Percentiles rank a stretch among this genome's conserved stretches.
phyloP scores from a whole-genome alignment of 306 rosid genomes.

The Dryas alaskensis region DNA sequence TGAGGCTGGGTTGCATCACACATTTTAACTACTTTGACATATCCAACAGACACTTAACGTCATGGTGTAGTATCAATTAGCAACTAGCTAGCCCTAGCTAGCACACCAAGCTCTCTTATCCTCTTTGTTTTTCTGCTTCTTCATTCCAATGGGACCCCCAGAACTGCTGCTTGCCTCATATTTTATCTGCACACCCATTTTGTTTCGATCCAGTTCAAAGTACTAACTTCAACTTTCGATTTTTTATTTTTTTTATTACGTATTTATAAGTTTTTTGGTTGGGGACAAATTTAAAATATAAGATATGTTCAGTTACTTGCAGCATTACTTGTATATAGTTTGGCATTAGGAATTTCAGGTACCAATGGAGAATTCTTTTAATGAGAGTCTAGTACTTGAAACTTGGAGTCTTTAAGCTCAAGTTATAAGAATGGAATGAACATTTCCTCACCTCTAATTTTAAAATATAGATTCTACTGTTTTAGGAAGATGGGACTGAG shows the following conservation, averaged over 20 bases:
- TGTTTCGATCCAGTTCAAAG: neutral
- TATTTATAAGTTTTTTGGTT: neutral
- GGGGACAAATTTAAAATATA: neutral
- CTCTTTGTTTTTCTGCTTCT: neutral
- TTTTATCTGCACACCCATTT: neutral
- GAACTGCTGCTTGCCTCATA: neutral
- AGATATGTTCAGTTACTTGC: neutral
- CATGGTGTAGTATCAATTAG: neutral
- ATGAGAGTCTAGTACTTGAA: no score
- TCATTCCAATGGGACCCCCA: neutral
- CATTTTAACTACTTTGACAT: slow-evolving; percentile 1
- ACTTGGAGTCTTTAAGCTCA: no score
- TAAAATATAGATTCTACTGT: no score
- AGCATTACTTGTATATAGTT: neutral
- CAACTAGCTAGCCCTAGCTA: neutral
- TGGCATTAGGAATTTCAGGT: neutral
- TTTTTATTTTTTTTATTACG: neutral
- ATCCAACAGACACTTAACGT: slow-evolving; percentile 1
- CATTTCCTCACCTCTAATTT: no score
- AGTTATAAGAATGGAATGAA: no score
- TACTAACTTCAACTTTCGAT: neutral
- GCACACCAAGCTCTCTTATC: slow-evolving; percentile 1
- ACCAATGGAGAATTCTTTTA: neutral
- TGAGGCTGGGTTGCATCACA: neutral
- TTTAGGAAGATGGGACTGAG: no score